Conservation (phyloP, 768 basidiomycete genomes). For the Xerocomellus intermedius region DNA sequence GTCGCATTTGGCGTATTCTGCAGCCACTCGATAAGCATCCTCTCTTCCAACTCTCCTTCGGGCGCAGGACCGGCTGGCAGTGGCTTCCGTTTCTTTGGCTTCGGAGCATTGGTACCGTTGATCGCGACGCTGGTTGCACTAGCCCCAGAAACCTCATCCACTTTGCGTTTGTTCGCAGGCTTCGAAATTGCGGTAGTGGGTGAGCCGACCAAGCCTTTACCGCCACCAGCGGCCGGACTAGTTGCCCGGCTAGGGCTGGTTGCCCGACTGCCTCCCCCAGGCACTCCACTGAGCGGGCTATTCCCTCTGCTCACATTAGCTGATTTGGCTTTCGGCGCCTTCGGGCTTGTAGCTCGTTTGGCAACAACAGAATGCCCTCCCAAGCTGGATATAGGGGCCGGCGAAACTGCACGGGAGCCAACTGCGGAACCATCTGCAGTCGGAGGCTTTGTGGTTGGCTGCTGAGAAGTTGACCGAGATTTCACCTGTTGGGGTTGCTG, state of each 20-base stretch:
- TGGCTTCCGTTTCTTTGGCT: conserved; percentile 57
- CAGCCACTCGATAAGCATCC: conserved; percentile 74
- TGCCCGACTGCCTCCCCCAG: conserved; percentile 47
- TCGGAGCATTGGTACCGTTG: conserved; percentile 33
- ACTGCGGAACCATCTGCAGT: conserved; percentile 24
- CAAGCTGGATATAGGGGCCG: conserved; percentile 47
- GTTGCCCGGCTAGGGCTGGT: conserved; percentile 46
- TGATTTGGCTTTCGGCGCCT: conserved; percentile 57
- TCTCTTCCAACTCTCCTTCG: conserved; percentile 57
- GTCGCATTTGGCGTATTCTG: conserved; percentile 65
- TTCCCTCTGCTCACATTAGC: conserved; percentile 48
- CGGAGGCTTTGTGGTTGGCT: conserved; percentile 34
- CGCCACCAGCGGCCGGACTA: conserved; percentile 28
- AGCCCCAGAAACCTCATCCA: conserved; percentile 36
- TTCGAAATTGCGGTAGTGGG: conserved; percentile 36
- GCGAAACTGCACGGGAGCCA: conserved; percentile 58
- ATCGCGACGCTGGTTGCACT: conserved; percentile 6
- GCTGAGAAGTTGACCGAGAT: conserved; percentile 44
- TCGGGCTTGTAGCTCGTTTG: conserved; percentile 83
- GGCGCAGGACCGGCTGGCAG: conserved; percentile 39
- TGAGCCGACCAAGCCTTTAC: conserved; percentile 24
- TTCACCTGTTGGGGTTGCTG: conserved; percentile 43
- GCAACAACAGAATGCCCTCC: conserved; percentile 81
- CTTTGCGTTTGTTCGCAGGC: conserved; percentile 61
- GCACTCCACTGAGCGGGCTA: conserved; percentile 49